Conservation (phyloP, 2,329 filamentous ascomycete species). For the Epichloe elymi region DNA sequence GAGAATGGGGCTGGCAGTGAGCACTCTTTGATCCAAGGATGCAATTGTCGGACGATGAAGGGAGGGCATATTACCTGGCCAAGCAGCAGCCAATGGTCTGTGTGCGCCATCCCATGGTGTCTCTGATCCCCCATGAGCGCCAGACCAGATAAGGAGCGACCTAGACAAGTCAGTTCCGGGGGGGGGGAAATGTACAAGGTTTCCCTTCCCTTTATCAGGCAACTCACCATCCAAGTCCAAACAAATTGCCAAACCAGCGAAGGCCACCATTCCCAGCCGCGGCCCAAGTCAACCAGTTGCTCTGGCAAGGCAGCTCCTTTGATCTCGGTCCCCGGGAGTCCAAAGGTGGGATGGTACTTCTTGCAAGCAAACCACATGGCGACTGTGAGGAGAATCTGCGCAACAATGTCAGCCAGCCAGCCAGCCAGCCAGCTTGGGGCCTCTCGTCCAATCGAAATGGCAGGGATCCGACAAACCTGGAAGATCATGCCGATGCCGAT, state of each 20-base stretch:
- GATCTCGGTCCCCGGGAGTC: slow-evolving; percentile 25
- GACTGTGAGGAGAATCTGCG: slow-evolving; percentile 36
- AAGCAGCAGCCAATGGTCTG: slow-evolving; percentile 43
- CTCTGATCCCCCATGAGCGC: slow-evolving; percentile 44
- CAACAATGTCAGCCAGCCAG: not conserved
- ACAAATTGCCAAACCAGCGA: slow-evolving; percentile 40
- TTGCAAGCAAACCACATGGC: slow-evolving; percentile 42
- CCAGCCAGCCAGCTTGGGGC: not conserved
- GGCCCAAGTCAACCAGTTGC: slow-evolving; percentile 26
- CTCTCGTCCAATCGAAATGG: not conserved
- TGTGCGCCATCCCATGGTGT: slow-evolving; percentile 50
- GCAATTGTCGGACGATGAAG: not conserved
- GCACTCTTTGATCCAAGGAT: not conserved
- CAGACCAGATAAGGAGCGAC: slow-evolving; percentile 46
- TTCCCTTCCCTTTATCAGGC: not conserved
- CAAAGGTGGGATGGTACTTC: slow-evolving; percentile 43
- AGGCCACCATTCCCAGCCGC: slow-evolving; percentile 48
- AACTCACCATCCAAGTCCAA: slow-evolving; percentile 30
- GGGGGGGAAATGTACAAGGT: not conserved
- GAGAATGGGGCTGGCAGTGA: not conserved
- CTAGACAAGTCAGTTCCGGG: slow-evolving; percentile 10
- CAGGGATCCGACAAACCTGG: not conserved
- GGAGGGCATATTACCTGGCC: slow-evolving; percentile 23
- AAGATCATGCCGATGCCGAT: not conserved
- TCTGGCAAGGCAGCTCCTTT: slow-evolving; percentile 21